Evolutionary conservation across 257 asterid genomes (phyloP).

Genomic region (Fraxinus quadrangulata): DNA sequence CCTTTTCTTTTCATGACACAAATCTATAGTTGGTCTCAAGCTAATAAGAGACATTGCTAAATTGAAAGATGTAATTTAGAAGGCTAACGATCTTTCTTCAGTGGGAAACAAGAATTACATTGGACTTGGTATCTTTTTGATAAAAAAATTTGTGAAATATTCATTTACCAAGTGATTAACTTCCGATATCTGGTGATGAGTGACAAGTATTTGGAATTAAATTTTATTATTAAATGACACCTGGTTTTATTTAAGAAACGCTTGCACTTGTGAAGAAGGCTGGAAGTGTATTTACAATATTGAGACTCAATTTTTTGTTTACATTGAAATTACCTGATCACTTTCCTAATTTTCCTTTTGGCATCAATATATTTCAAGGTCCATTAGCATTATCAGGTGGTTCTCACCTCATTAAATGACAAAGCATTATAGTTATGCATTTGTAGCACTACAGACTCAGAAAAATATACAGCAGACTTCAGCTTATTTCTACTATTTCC

Average conservation of each 20-base stretch:
- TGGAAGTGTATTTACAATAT: background rate
- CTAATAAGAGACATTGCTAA: background rate
- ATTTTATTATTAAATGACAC: background rate
- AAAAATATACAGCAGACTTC: background rate
- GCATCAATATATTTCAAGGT: background rate
- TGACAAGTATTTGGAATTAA: background rate
- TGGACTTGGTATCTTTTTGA: background rate
- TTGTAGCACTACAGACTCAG: background rate
- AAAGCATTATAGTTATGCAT: background rate
- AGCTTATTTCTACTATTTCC: too few relatives aligned
- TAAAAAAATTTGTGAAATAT: background rate
- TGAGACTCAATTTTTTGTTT: background rate
- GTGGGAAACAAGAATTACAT: background rate
- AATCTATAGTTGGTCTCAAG: background rate
- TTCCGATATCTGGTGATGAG: background rate
- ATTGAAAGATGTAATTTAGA: background rate
- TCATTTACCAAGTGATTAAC: background rate
- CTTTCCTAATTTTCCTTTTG: background rate
- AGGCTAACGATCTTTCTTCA: background rate
- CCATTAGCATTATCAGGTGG: conserved; percentile 1
- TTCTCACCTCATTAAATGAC: conserved; percentile 12
- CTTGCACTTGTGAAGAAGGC: background rate
- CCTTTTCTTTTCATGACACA: background rate
- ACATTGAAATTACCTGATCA: background rate
- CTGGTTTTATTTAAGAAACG: background rate